A percentile compares a stretch with the other conserved stretches of the same genome.
Conservation (phyloP, 306 rosid genomes). For the Prunus campanulata region DNA sequence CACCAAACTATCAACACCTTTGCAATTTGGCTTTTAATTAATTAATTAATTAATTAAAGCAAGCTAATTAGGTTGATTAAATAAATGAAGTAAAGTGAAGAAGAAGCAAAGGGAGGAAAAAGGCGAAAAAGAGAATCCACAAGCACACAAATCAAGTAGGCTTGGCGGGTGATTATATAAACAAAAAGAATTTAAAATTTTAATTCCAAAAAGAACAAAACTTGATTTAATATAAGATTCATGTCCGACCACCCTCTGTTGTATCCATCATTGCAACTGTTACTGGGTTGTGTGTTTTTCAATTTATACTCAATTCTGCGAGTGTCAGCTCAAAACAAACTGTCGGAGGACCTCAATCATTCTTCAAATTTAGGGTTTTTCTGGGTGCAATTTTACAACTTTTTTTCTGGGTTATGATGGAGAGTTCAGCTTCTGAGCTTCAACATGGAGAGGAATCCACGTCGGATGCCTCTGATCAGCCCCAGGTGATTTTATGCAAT, state of each 20-base stretch:
- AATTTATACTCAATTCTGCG: neutral
- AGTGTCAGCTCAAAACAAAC: neutral
- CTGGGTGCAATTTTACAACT: neutral
- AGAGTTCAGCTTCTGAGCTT: conserved; percentile 36
- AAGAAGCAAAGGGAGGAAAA: neutral
- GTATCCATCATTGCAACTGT: conserved; percentile 24
- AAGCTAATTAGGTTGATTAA: neutral
- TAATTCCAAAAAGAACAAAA: conserved; percentile 4
- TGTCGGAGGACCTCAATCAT: neutral
- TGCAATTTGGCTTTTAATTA: no score
- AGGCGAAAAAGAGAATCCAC: conserved; percentile 3
- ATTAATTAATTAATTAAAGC: neutral
- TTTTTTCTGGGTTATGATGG: conserved; percentile 36
- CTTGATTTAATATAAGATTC: conserved; percentile 14
- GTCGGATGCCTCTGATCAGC: conserved; percentile 20
- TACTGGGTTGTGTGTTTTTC: neutral
- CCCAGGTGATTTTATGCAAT: conserved; percentile 34
- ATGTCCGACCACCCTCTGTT: conserved; percentile 29
- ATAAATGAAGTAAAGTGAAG: neutral
- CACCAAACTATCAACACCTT: no score
- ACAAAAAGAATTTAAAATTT: neutral
- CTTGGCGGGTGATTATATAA: conserved; percentile 31
- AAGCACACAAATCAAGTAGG: conserved; percentile 16
- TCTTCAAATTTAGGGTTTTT: conserved; percentile 11
- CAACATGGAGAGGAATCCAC: conserved; percentile 27